Conservation (phyloP, 2,329 filamentous ascomycete species). For the Cercospora sp. region DNA sequence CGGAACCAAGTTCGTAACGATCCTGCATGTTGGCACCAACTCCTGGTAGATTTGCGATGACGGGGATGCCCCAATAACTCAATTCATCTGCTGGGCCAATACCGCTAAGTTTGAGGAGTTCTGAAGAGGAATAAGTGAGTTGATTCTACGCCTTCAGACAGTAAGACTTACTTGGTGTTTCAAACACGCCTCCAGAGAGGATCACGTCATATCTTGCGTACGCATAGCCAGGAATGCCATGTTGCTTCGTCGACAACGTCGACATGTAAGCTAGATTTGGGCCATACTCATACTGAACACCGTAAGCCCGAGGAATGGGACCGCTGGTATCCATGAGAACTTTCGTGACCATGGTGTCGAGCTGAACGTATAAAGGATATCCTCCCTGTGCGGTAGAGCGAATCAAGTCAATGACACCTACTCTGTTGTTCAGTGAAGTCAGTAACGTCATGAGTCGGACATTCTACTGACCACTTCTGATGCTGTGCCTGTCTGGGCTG, state of each 20-base stretch:
- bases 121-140: slow-evolving; percentile 31
- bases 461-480: slow-evolving; percentile 17
- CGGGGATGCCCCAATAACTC: slow-evolving; percentile 53
- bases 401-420: slow-evolving; percentile 61
- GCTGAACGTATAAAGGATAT: slow-evolving; percentile 55
- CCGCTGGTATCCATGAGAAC: slow-evolving; percentile 61
- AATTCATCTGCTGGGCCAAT: slow-evolving; percentile 59
- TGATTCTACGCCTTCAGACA: too few species aligned
- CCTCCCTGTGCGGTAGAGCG: slow-evolving; percentile 52
- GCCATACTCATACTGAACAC: slow-evolving; percentile 45
- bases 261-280: slow-evolving; percentile 41
- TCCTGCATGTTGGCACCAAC: slow-evolving; percentile 66
- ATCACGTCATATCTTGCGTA: slow-evolving; percentile 48
- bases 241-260: slow-evolving; percentile 35
- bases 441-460: neutral
- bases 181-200: slow-evolving; percentile 52
- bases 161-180: slow-evolving; percentile 43
- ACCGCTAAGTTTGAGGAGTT: slow-evolving; percentile 63
- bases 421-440: slow-evolving; percentile 42
- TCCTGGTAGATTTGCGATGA: slow-evolving; percentile 58
- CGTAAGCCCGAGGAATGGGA: slow-evolving; percentile 48
- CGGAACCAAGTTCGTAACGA: slow-evolving; percentile 56
- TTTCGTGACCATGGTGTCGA: slow-evolving; percentile 65
- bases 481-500: neutral
- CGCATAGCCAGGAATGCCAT: slow-evolving; percentile 44